phyloP scores from a whole-genome alignment of 2,329 filamentous ascomycete genomes.

The Orbilia brochopaga region DNA sequence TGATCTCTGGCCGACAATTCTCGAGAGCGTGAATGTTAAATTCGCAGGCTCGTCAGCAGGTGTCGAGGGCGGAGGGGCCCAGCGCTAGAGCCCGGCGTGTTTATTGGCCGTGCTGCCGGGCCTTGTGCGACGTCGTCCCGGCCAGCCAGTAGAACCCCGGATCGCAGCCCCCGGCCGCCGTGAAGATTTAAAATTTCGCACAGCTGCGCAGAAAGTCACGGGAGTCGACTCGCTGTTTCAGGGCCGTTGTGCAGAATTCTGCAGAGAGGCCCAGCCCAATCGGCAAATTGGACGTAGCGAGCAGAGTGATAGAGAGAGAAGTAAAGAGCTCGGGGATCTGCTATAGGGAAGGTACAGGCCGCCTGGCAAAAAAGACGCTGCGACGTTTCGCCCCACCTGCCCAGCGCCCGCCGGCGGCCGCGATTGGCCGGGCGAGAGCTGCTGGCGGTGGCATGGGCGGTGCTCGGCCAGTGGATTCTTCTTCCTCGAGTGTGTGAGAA shows the following conservation, averaged over 20 bases:
- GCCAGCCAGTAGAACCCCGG: conserved; percentile 38
- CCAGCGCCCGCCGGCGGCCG: neutral
- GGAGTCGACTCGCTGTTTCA: conserved; percentile 49
- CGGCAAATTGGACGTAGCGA: conserved; percentile 33
- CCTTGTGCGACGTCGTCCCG: conserved; percentile 35
- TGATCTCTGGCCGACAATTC: neutral
- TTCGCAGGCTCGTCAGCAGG: conserved; percentile 20
- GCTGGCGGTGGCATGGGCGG: conserved; percentile 15
- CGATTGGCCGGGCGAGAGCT: conserved; percentile 33
- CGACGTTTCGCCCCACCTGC: conserved; percentile 21
- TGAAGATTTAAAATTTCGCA: conserved; percentile 12
- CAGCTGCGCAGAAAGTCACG: conserved; percentile 46
- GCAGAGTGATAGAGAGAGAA: too few species aligned
- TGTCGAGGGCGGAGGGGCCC: conserved; percentile 31
- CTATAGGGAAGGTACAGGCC: conserved; percentile 10
- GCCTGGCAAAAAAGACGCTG: neutral
- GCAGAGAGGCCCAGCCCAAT: conserved; percentile 20
- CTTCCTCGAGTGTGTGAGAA: neutral
- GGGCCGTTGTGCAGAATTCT: conserved; percentile 30
- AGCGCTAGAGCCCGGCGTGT: conserved; percentile 43
- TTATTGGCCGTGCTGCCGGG: conserved; percentile 35
- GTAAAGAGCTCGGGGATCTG: conserved; percentile 26
- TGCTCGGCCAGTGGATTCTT: neutral
- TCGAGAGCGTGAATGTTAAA: too few species aligned
- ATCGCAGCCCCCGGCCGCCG: conserved; percentile 35